A percentile compares a stretch with the other conserved stretches of the same genome.
Conservation (phyloP, 192 early-diverging fungal genomes). For the Backusella morwellensis region DNA sequence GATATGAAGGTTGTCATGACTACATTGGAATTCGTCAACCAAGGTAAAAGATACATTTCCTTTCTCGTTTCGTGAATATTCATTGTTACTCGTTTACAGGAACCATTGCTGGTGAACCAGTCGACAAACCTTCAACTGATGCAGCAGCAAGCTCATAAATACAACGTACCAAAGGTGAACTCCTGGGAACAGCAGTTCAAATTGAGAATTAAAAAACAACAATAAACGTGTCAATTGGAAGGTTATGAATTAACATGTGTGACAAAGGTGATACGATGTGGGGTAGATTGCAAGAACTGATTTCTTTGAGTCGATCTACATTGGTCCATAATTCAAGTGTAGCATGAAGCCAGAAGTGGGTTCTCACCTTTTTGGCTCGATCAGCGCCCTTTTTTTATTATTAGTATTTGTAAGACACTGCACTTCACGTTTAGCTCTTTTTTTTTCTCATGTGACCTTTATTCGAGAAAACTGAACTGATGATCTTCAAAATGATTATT, state of each 20-base stretch:
- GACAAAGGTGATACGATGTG: not conserved
- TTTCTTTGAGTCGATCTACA: not conserved
- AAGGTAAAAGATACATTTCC: constrained; percentile 13
- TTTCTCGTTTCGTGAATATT: not conserved
- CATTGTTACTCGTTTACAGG: not conserved
- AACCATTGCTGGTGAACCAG: not conserved
- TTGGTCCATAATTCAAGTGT: not conserved
- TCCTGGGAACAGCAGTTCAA: not conserved
- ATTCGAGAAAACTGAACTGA: not conserved
- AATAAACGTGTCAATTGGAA: not conserved
- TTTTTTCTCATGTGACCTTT: constrained; percentile 1
- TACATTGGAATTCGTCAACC: constrained; percentile 55
- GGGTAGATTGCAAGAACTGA: not conserved
- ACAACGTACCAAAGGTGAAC: not conserved
- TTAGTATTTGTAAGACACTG: not conserved
- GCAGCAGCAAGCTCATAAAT: not conserved
- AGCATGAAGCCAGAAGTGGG: not conserved
- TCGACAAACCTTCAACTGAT: not conserved
- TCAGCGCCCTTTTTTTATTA: not conserved
- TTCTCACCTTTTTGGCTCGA: not conserved
- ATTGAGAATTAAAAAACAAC: constrained; percentile 6
- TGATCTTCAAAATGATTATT: not conserved
- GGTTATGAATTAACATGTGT: not conserved
- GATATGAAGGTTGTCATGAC: constrained; percentile 77
- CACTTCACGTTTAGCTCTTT: not conserved